Conservation (phyloP, 768 basidiomycete genomes). For the Mrakia frigida region DNA sequence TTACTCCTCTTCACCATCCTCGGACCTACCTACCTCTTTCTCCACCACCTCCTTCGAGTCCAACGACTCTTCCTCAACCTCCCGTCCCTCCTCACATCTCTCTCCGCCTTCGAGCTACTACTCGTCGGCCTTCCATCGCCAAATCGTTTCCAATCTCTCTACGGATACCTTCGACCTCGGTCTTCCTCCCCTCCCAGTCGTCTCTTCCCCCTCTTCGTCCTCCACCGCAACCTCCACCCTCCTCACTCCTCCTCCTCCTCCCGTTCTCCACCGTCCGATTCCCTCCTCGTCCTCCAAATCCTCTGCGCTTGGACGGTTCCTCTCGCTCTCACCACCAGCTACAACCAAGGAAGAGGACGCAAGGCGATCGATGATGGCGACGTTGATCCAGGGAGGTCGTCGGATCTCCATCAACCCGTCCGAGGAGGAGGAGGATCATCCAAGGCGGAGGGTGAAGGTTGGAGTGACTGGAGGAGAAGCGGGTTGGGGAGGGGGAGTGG, state of each 20-base stretch:
- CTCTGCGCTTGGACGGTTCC: background rate
- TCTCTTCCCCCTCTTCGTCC: background rate
- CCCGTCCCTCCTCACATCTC: background rate
- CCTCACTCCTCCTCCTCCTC: background rate
- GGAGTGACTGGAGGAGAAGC: background rate
- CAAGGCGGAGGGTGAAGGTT: background rate
- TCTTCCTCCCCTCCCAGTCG: background rate
- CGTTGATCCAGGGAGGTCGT: background rate
- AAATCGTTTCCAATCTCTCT: background rate
- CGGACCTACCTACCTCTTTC: background rate
- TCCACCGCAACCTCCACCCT: background rate
- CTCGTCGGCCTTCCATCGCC: background rate
- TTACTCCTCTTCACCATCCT: background rate
- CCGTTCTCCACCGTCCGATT: background rate
- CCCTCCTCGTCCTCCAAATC: background rate
- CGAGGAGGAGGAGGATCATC: background rate
- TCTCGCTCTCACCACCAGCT: slow-evolving; percentile 1
- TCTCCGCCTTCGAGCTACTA: background rate
- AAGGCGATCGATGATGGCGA: background rate
- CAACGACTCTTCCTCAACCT: background rate
- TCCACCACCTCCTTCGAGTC: slow-evolving; percentile 6
- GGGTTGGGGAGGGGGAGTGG: background rate
- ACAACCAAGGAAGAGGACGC: background rate
- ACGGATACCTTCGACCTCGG: background rate
- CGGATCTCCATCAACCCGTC: slow-evolving; percentile 4